Base-by-base conservation (phyloP, 2,329 filamentous ascomycete genomes). In the Rutstroemia sp. region DNA sequence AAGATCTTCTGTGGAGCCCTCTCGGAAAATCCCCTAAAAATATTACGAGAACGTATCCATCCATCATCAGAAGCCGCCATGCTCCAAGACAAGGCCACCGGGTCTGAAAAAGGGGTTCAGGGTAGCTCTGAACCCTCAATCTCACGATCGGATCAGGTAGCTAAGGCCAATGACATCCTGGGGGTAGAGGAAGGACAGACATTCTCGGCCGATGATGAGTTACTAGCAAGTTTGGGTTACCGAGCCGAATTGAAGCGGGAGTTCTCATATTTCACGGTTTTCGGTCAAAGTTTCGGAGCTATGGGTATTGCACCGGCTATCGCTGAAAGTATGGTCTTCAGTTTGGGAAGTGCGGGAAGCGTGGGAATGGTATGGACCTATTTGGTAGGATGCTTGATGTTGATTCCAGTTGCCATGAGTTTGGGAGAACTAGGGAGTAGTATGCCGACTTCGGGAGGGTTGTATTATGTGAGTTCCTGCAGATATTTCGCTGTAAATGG, bases 291-390 rank as follows among this genome's bases (percentile, higher is more conserved):
- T 50, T 69, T 69, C 59, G 67, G 66, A 5, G 65, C 66, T 16
- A 68, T 69, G 67, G 67, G 67, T 14, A 67, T 69, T 50, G 66
- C 66, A 21, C 67, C 67, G 37, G 66, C 66, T 0, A 65, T 69
- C 58, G 65, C 67, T 34, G 66, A 68, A 52, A 66, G 63, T n/a
- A 65, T 69, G 14, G 52, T 65, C 25, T 69, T 69, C 41, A 66
- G 63, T 16, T 52, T 69, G 16, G 67, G 64, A 2, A 67, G 65
- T 54, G 67, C 62, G 19, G 66, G 66, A 2, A 61, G 51, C 34
- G 64, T 66, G 21, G 66, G 66, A 16, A 65, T 69, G 63, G 66
- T 69, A 6, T 69, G 66, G 66, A 66, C 66, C 6, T 69, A 68
- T 49, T 55, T 69, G 38, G 56, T 65, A 0, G 66, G 66, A 16